These are phyloP conservation scores for Sordariomycetes sp. DNA, from an alignment of 2,329 filamentous ascomycete species.

Conservation along the genomic window DNA sequence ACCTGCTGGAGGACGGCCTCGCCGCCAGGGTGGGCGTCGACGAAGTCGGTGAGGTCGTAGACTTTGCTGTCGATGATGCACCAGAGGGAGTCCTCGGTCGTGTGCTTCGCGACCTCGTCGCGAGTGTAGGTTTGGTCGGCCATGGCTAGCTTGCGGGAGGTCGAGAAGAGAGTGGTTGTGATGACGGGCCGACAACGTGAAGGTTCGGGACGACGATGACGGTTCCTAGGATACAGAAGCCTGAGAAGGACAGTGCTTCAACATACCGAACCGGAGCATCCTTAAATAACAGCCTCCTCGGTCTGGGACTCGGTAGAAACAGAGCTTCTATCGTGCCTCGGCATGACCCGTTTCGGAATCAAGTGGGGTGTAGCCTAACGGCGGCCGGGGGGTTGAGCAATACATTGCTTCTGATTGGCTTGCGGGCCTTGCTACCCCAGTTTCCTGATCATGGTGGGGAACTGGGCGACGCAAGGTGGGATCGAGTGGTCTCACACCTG, in stretches of 20 bases:
- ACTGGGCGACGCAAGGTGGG: neutral
- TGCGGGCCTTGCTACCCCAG: neutral
- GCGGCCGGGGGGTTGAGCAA: neutral
- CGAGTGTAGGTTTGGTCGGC: slow-evolving; percentile 39
- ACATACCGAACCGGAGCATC: neutral
- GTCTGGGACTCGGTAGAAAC: neutral
- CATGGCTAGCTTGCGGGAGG: neutral
- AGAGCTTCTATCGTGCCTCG: neutral
- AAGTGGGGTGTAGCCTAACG: neutral
- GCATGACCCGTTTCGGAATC: neutral
- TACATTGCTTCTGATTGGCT: neutral
- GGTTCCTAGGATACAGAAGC: neutral
- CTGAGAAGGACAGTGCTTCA: neutral
- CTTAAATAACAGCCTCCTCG: neutral
- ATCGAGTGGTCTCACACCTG: neutral
- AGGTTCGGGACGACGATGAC: neutral
- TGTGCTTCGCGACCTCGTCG: slow-evolving; percentile 62
- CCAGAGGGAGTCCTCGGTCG: slow-evolving; percentile 63
- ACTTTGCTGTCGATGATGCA: slow-evolving; percentile 78
- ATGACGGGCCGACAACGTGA: neutral
- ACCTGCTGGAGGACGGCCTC: slow-evolving; percentile 68
- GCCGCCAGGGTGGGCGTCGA: slow-evolving; percentile 76
- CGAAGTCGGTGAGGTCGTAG: slow-evolving; percentile 76
- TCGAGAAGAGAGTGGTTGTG: neutral
- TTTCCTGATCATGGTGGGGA: neutral